Evolutionary conservation across 441 rosid species (phyloP).

Genomic region (Erodium chrysanthum): DNA sequence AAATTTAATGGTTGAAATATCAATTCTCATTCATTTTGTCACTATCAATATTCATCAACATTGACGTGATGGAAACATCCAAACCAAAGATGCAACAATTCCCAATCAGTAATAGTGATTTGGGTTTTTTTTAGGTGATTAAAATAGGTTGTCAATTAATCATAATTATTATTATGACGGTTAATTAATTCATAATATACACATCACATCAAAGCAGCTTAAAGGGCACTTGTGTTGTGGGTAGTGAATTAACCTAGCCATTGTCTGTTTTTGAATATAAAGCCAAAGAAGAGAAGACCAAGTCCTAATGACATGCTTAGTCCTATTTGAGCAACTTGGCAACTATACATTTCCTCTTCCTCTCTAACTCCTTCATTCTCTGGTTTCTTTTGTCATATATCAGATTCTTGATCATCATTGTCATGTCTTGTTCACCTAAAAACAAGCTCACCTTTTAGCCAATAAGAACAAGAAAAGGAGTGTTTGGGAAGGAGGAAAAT

Average conservation of each 20-base stretch:
- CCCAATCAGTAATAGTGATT: background rate
- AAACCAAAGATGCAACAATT: background rate
- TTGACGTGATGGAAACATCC: background rate
- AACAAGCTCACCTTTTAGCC: slow-evolving; percentile 18
- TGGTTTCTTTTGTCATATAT: slow-evolving; percentile 9
- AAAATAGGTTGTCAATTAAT: background rate
- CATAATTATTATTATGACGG: background rate
- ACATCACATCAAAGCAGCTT: background rate
- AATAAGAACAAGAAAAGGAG: slow-evolving; percentile 17
- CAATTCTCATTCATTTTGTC: too few species aligned
- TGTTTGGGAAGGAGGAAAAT: slow-evolving; percentile 4
- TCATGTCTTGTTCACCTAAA: slow-evolving; percentile 23
- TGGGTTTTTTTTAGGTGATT: background rate
- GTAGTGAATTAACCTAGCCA: slow-evolving; percentile 1
- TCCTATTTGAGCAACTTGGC: slow-evolving; percentile 2
- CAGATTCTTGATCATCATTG: slow-evolving; percentile 23
- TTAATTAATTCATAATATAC: background rate
- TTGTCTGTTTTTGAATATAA: slow-evolving; percentile 19
- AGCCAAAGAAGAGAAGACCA: slow-evolving; percentile 37
- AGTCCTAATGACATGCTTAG: slow-evolving; percentile 24
- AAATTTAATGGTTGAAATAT: too few species aligned
- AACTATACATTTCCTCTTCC: slow-evolving; percentile 9
- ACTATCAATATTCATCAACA: too few species aligned
- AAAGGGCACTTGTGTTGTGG: slow-evolving; percentile 8
- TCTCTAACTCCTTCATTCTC: slow-evolving; percentile 23